Evolutionary conservation across 2,329 filamentous ascomycete species (phyloP), one percentile per base, ranked within the genome.

Genomic region (Trematosphaeria pertusa): DNA sequence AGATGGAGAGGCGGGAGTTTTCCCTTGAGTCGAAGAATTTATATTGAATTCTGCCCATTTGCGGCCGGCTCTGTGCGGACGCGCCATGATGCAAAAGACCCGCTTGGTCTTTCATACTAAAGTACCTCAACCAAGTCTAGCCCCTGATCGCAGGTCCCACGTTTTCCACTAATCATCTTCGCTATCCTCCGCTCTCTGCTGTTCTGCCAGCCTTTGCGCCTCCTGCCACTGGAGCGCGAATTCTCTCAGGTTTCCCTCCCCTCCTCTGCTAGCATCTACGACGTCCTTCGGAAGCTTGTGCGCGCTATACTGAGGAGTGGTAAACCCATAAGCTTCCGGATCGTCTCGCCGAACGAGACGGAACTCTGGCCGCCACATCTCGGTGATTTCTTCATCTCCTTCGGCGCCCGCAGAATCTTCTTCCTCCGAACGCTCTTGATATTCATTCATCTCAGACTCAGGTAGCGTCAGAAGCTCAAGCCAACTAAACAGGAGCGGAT

Each of bases 261-360:
- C 77, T 14, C 78, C 77, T 22, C 69, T 73, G 21, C 81, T 82
- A 2, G 84, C 84, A 63, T 87, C 84, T 2, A 97, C 92, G 2
- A 97, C 91, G 60, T 99, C 94, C 70, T 87, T 91, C 0, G 94
- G 94, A 59, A 99, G 75, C 73, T 97, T 99, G 68, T 97, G 93
- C 3, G 94, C 93, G 52, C 91, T 96, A 71, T 96, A 97, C 64
- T 93, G 89, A 1, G 91, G 84, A 4, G 89, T 88, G 56, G 83
- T 86, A 67, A 97, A 95, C 59, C 88, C 88, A 67, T 91, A 94
- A 1, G 92, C 92, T 50, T 93, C 89, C 0, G 92, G 91, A 57
- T 97, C 93, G 54, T 93, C 87, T 67, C 86, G 86, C 59, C 87
- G 84, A 36, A 99, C 83, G 7, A 97, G 78, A 32, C 93, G 81